These are phyloP conservation scores for Akanthomyces lecanii DNA, from an alignment of 2,329 filamentous ascomycete species.

Conservation along the genomic window DNA sequence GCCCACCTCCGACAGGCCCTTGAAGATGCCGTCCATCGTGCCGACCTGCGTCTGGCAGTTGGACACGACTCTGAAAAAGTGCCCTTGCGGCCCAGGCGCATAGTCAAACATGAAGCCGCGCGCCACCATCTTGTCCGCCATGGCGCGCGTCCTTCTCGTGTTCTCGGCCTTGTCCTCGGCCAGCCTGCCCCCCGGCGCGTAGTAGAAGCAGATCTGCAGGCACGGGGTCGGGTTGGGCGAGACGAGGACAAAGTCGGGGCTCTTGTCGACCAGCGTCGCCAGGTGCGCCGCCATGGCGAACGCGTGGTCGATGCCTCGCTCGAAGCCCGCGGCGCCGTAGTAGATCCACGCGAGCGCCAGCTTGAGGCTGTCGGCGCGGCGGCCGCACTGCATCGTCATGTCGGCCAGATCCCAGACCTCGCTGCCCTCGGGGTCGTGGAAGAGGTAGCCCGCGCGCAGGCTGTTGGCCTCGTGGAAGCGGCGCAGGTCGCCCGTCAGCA, in stretches of 20 bases:
- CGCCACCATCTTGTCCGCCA: conserved; percentile 44
- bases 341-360: conserved; percentile 86
- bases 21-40: conserved; percentile 51
- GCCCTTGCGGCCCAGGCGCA: conserved; percentile 50
- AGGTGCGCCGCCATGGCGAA: conserved; percentile 69
- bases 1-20: conserved; percentile 46
- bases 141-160: conserved; percentile 44
- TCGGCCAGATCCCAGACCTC: conserved; percentile 89
- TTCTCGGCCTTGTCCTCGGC: conserved; percentile 40
- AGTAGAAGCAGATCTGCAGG: conserved; percentile 94
- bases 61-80: conserved; percentile 55
- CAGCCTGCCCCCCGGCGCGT: conserved; percentile 54
- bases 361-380: conserved; percentile 80
- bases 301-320: conserved; percentile 63
- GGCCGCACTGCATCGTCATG: conserved; percentile 87
- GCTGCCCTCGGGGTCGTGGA: conserved; percentile 53
- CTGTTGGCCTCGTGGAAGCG: conserved; percentile 82
- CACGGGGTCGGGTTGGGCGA: conserved; percentile 76
- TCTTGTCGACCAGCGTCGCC: conserved; percentile 50
- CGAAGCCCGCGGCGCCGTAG: conserved; percentile 74
- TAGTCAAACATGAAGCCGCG: conserved; percentile 59
- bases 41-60: conserved; percentile 50
- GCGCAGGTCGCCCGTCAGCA: conserved; percentile 71
- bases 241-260: conserved; percentile 64
- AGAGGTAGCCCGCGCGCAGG: conserved; percentile 79